phyloP scores from a whole-genome alignment of 2,329 filamentous ascomycete genomes.

The Aspergillus clavatus region DNA sequence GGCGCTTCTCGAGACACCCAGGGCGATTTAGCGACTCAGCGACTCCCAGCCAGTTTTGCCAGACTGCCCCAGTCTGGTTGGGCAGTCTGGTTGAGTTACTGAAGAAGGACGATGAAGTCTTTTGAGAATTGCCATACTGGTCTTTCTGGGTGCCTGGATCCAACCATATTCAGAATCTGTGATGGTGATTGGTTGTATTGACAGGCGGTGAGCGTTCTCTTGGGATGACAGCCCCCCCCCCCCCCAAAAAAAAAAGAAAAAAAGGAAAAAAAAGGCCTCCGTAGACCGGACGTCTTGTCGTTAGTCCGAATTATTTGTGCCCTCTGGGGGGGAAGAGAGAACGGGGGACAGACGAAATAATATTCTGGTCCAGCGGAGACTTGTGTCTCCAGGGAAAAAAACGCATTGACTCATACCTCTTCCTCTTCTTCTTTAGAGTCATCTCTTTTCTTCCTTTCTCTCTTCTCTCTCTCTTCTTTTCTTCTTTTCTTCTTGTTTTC shows the following conservation, averaged over 20 bases:
- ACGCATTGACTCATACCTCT: constrained; percentile 26
- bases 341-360: too few relatives aligned
- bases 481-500: constrained; percentile 9
- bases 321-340: too few relatives aligned
- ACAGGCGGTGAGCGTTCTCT: constrained; percentile 12
- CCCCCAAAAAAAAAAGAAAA: constrained; percentile 6
- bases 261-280: constrained; percentile 15
- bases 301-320: constrained; percentile 8
- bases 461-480: constrained; percentile 11
- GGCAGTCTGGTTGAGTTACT: not conserved
- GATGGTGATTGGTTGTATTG: constrained; percentile 5
- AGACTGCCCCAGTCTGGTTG: too few relatives aligned
- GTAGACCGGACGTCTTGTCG: constrained; percentile 30
- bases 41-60: too few relatives aligned
- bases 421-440: constrained; percentile 7
- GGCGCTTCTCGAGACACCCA: not conserved
- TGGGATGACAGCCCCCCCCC: too few relatives aligned
- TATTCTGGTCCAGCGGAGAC: constrained; percentile 2
- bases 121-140: constrained; percentile 1
- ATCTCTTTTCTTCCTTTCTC: constrained; percentile 11
- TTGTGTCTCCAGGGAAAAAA: constrained; percentile 7
- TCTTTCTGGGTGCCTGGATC: not conserved
- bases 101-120: too few relatives aligned
- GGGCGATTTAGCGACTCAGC: not conserved
- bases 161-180: not conserved